phyloP scores from a whole-genome alignment of 225 moss, liverwort and hornwort genomes.

The Pseudoscleropodium purum region DNA sequence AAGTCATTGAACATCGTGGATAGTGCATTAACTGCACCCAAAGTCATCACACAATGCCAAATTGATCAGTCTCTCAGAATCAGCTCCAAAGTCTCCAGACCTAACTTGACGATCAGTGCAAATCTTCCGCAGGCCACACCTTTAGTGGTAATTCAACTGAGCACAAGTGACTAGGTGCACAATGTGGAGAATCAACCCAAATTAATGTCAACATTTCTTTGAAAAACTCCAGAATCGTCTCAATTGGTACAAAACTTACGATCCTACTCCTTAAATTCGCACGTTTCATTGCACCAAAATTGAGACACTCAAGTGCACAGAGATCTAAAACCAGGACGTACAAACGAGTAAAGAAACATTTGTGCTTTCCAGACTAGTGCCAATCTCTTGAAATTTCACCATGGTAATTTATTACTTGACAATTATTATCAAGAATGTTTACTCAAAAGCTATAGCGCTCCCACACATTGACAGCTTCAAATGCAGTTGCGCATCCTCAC shows the following conservation, averaged over 20 bases:
- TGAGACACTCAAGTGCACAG: background rate
- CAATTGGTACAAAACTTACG: background rate
- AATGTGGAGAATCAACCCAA: background rate
- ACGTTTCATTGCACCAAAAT: background rate
- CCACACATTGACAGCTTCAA: background rate
- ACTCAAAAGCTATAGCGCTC: background rate
- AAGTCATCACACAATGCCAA: background rate
- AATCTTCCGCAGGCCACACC: background rate
- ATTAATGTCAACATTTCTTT: background rate
- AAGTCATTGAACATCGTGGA: conserved; percentile 29
- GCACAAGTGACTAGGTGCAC: background rate
- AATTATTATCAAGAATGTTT: background rate
- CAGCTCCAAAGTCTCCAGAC: background rate
- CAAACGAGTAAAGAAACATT: background rate
- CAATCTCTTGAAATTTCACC: background rate
- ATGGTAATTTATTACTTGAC: background rate
- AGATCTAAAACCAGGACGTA: background rate
- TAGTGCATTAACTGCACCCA: conserved; percentile 25
- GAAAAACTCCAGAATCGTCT: background rate
- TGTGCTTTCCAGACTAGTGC: background rate
- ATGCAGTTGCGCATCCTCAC: background rate
- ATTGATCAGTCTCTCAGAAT: background rate
- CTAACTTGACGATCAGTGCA: background rate
- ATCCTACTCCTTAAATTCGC: background rate
- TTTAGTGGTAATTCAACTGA: background rate